Percentiles rank a stretch among this genome's conserved stretches.
These are phyloP conservation scores for Gleditsia sinensis DNA, from an alignment of 306 rosid species.

Conservation along the genomic window DNA sequence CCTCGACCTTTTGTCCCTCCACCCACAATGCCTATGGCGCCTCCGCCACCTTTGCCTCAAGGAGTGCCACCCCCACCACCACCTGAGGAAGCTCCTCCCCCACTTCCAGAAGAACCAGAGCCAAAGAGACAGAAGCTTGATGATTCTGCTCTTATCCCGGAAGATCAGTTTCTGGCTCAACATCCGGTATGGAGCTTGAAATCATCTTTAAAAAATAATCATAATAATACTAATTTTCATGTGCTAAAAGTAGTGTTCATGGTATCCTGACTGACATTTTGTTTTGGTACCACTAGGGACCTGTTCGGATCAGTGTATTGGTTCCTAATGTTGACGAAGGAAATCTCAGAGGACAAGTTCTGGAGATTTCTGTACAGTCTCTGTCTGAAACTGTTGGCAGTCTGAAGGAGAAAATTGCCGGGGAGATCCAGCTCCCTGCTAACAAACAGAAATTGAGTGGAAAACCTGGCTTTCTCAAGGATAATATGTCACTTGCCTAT, in stretches of 20 bases:
- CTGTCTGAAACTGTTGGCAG: conserved; percentile 84
- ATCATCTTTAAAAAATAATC: no score
- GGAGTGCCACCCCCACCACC: conserved; percentile 91
- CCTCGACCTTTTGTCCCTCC: conserved; percentile 67
- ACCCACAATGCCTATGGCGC: conserved; percentile 77
- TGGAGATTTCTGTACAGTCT: conserved; percentile 79
- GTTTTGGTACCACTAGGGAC: conserved; percentile 57
- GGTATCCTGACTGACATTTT: conserved; percentile 24
- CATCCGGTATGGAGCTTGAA: conserved; percentile 89
- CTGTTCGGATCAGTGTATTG: conserved; percentile 66
- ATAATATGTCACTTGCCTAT: conserved; percentile 85
- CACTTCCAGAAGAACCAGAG: conserved; percentile 94
- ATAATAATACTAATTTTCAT: no score
- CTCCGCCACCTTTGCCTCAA: conserved; percentile 82
- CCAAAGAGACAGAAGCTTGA: conserved; percentile 91
- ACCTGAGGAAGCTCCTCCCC: conserved; percentile 98
- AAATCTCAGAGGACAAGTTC: conserved; percentile 82
- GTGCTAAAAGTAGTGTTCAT: no score
- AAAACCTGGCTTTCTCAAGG: conserved; percentile 97
- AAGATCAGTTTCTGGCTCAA: conserved; percentile 89
- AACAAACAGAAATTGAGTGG: conserved; percentile 98
- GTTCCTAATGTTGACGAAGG: conserved; percentile 93
- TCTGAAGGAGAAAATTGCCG: conserved; percentile 93
- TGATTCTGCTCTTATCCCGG: conserved; percentile 80
- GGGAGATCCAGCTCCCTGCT: conserved; percentile 96